Conservation (phyloP, 192 early-diverging fungal genomes). For the Pilaira anomala region DNA sequence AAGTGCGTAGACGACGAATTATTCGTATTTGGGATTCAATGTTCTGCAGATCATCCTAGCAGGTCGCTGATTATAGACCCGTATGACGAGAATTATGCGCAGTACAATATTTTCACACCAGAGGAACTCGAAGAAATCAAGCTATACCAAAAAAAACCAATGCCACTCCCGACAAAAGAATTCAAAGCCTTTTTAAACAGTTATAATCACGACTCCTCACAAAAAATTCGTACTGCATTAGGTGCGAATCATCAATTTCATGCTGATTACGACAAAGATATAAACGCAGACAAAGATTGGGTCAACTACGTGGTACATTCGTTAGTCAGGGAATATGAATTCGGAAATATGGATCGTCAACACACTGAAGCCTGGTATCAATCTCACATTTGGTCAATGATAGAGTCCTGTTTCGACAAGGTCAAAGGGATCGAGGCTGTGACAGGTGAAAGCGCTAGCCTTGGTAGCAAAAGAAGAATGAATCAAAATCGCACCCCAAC, state of each 20-base stretch:
- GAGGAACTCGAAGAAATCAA: slow-evolving; percentile 2
- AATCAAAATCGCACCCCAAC: not conserved
- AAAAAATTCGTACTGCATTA: slow-evolving; percentile 1
- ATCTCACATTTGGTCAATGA: slow-evolving; percentile 2
- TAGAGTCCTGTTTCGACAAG: not conserved
- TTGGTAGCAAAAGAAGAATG: slow-evolving; percentile 2
- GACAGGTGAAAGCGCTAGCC: not conserved
- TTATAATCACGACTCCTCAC: not conserved
- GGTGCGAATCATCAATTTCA: not conserved
- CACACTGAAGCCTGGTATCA: slow-evolving; percentile 3
- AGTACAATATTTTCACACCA: slow-evolving; percentile 3
- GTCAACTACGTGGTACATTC: slow-evolving; percentile 1
- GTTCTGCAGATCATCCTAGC: slow-evolving; percentile 5
- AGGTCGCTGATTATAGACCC: slow-evolving; percentile 3
- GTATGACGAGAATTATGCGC: not conserved
- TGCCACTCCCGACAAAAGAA: slow-evolving; percentile 1
- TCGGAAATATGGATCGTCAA: slow-evolving; percentile 2
- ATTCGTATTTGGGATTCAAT: slow-evolving; percentile 1
- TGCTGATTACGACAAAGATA: slow-evolving; percentile 1
- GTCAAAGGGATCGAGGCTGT: slow-evolving; percentile 1
- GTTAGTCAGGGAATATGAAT: slow-evolving; percentile 4
- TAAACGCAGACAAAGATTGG: not conserved
- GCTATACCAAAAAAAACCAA: not conserved
- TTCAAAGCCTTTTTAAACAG: not conserved
- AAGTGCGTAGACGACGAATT: slow-evolving; percentile 2